phyloP scores from a whole-genome alignment of 805 yeast genomes.

The Metschnikowia dekortorum region DNA sequence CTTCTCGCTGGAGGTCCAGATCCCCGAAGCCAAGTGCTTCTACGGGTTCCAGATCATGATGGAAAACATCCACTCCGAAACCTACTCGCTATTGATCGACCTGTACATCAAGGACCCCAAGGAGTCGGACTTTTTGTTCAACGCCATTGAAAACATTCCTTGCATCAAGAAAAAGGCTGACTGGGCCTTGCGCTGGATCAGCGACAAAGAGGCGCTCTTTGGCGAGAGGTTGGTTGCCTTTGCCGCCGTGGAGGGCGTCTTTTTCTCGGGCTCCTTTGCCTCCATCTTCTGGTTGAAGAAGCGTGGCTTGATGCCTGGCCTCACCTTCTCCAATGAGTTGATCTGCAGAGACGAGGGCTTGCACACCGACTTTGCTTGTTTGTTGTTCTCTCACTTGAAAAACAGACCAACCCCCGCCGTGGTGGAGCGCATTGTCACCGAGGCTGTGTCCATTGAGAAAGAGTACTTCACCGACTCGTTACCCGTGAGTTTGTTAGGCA shows the following conservation, averaged over 20 bases:
- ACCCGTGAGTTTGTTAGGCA: slow-evolving; percentile 89
- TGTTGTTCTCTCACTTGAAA: slow-evolving; percentile 86
- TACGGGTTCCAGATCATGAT: slow-evolving; percentile 99
- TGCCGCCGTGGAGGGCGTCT: slow-evolving; percentile 98
- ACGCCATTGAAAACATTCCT: slow-evolving; percentile 95
- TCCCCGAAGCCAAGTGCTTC: slow-evolving; percentile 97
- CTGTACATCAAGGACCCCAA: slow-evolving; percentile 94
- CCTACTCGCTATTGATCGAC: slow-evolving; percentile 91
- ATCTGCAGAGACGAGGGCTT: slow-evolving; percentile 98
- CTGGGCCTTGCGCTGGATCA: slow-evolving; percentile 98
- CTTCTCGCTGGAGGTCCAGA: slow-evolving; percentile 94
- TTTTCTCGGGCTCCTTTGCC: slow-evolving; percentile 97
- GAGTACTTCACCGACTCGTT: slow-evolving; percentile 65
- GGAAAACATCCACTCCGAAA: slow-evolving; percentile 98
- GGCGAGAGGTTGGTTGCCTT: slow-evolving; percentile 97
- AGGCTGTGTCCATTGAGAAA: slow-evolving; percentile 93
- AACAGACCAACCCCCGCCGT: slow-evolving; percentile 79
- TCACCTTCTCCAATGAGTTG: slow-evolving; percentile 95
- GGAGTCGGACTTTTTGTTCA: slow-evolving; percentile 85
- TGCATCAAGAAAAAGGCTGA: slow-evolving; percentile 96
- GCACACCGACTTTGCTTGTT: slow-evolving; percentile 97
- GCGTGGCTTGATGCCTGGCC: slow-evolving; percentile 98
- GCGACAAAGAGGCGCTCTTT: slow-evolving; percentile 80
- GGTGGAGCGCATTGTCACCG: slow-evolving; percentile 83
- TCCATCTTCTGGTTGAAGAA: slow-evolving; percentile 98